phyloP scores from a whole-genome alignment of 345 rosid species.

The Corchorus olitorius region DNA sequence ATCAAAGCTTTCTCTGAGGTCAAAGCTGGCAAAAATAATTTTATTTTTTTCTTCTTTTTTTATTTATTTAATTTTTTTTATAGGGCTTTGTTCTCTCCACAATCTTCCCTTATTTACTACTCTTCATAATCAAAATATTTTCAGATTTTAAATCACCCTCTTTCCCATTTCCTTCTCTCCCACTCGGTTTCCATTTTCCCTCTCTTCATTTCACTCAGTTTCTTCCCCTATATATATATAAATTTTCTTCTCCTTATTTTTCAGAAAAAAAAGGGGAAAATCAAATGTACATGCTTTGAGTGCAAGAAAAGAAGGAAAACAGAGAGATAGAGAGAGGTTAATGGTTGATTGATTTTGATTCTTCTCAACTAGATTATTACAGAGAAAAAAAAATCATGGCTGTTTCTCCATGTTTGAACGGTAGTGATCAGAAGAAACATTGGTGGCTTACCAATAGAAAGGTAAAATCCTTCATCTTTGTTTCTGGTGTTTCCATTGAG shows the following conservation, averaged over 20 bases:
- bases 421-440: constrained; percentile 48
- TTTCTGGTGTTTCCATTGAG: background rate
- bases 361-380: constrained; percentile 19
- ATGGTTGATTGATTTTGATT: constrained; percentile 32
- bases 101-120: constrained; percentile 29
- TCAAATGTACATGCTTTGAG: constrained; percentile 28
- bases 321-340: constrained; percentile 15
- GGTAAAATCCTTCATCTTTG: constrained; percentile 38
- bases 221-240: constrained; percentile 35
- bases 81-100: constrained; percentile 25
- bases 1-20: constrained; percentile 72
- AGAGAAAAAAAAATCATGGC: constrained; percentile 40
- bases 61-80: background rate
- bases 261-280: constrained; percentile 17
- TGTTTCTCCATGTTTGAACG: constrained; percentile 35
- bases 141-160: constrained; percentile 18
- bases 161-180: constrained; percentile 21
- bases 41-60: constrained; percentile 7
- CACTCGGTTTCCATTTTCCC: constrained; percentile 35
- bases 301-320: constrained; percentile 7
- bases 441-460: constrained; percentile 92
- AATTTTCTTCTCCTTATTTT: constrained; percentile 19
- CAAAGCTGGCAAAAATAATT: constrained; percentile 67
- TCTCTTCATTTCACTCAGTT: constrained; percentile 23
- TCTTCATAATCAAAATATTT: background rate